Evolutionary conservation across 192 early-diverging fungal genomes (phyloP).

Genomic region (Cetraspora pellucida): DNA sequence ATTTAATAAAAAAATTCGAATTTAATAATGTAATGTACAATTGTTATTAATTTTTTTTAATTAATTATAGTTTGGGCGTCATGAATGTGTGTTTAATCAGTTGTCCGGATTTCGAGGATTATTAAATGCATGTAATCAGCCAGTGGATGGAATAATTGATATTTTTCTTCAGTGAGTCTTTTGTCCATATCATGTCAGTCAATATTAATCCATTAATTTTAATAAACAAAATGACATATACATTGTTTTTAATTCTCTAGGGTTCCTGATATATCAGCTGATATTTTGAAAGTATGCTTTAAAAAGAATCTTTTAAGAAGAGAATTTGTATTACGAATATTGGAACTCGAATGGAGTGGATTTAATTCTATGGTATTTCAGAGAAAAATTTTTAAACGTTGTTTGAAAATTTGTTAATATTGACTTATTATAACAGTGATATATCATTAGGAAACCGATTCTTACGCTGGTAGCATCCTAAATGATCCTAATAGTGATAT

Average conservation of each 20-base stretch:
- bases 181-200: not conserved
- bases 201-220: not conserved
- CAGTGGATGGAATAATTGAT: not conserved
- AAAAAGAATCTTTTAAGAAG: constrained; percentile 21
- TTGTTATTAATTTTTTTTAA: not conserved
- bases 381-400: not conserved
- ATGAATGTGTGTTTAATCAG: constrained; percentile 32
- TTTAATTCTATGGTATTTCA: constrained; percentile 8
- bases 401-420: not conserved
- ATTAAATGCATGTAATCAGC: constrained; percentile 31
- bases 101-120: constrained; percentile 29
- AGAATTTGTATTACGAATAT: constrained; percentile 21
- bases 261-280: constrained; percentile 11
- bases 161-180: not conserved
- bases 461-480: not conserved
- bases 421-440: not conserved
- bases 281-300: constrained; percentile 30
- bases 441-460: not conserved
- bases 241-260: not conserved
- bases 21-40: not conserved
- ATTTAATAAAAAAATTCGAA: not conserved
- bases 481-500: constrained; percentile 10
- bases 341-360: constrained; percentile 14
- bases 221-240: not conserved
- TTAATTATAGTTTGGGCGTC: constrained; percentile 1